Evolutionary conservation across 148 eudicot species (phyloP).

Genomic region (Fagopyrum homotropicum): DNA sequence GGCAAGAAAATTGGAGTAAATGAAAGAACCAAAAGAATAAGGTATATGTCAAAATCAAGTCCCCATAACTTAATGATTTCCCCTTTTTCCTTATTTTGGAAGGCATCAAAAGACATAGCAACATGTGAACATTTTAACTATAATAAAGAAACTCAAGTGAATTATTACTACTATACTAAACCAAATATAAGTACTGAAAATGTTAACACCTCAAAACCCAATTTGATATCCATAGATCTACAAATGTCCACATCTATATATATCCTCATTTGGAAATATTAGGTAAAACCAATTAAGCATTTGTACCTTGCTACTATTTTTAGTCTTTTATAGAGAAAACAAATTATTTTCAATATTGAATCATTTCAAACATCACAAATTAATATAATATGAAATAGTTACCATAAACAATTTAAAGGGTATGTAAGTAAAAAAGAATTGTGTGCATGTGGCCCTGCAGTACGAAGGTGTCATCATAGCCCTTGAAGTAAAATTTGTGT

Average conservation of each 20-base stretch:
- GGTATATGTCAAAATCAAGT: slow-evolving; percentile 3
- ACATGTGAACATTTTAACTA: background rate
- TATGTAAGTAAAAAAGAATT: too few relatives aligned
- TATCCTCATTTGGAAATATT: background rate
- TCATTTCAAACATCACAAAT: background rate
- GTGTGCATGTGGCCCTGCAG: background rate
- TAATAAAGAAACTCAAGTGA: background rate
- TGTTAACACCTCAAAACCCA: background rate
- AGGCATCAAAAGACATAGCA: background rate
- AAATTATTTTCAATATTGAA: background rate
- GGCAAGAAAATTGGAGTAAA: background rate
- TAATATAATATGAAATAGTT: too few relatives aligned
- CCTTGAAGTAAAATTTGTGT: background rate
- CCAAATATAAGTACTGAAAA: background rate
- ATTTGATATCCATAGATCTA: background rate
- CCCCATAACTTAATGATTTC: background rate
- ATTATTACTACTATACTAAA: background rate
- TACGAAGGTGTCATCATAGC: background rate
- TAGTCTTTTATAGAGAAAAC: background rate
- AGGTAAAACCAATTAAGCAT: background rate
- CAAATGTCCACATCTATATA: background rate
- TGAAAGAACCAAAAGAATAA: background rate
- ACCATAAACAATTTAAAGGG: too few relatives aligned
- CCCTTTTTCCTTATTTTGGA: background rate
- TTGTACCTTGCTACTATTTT: background rate